phyloP scores from a whole-genome alignment of 352 stramenopile genomes.

The Plasmopara viticola region DNA sequence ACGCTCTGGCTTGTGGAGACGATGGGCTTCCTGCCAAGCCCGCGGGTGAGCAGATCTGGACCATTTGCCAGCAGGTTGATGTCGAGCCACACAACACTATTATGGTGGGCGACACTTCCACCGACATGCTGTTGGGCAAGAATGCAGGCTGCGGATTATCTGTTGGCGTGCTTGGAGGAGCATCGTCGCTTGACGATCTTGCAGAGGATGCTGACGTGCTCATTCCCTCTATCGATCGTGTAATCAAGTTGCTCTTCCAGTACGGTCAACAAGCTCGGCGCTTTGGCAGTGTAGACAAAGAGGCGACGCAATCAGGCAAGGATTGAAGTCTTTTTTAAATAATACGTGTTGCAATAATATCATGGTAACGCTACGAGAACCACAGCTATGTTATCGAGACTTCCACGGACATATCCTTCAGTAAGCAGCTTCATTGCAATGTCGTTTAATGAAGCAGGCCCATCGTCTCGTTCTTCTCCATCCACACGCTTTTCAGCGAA shows the following conservation, averaged over 20 bases:
- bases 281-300: constrained; percentile 14
- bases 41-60: constrained; percentile 80
- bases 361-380: constrained; percentile 36
- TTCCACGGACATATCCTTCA: constrained; percentile 92
- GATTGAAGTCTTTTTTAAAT: neutral
- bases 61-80: constrained; percentile 66
- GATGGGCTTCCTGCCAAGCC: constrained; percentile 79
- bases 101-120: constrained; percentile 85
- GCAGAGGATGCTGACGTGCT: constrained; percentile 78
- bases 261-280: constrained; percentile 70
- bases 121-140: constrained; percentile 75
- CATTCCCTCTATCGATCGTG: constrained; percentile 66
- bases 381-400: constrained; percentile 92
- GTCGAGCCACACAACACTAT: constrained; percentile 82
- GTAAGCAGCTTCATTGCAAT: constrained; percentile 76
- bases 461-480: constrained; percentile 16
- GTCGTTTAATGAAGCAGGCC: constrained; percentile 40
- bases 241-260: constrained; percentile 80
- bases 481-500: constrained; percentile 20
- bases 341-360: neutral
- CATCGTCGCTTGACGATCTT: constrained; percentile 75
- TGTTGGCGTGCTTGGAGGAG: constrained; percentile 72
- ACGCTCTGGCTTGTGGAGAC: constrained; percentile 72
- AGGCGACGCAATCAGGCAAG: too few species aligned
- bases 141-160: constrained; percentile 72